These are phyloP conservation scores for Myxozyma kluyveri DNA, from an alignment of 805 yeast species.

Conservation along the genomic window DNA sequence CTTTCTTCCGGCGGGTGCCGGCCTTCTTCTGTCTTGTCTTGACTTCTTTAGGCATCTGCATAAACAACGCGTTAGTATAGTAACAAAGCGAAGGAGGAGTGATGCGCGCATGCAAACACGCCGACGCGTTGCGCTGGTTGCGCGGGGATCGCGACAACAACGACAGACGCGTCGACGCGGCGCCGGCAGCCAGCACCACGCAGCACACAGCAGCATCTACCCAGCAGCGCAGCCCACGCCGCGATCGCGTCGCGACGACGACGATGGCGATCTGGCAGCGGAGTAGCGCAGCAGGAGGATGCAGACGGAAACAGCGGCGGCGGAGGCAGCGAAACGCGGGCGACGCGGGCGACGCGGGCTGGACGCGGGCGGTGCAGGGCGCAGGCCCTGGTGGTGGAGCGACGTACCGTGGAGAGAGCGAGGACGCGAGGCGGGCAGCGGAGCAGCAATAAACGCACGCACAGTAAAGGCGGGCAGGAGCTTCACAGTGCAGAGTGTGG, in stretches of 20 bases:
- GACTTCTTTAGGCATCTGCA: slow-evolving; percentile 32
- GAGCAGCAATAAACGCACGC: slow-evolving; percentile 1
- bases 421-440: neutral
- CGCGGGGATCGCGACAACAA: no score
- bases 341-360: no score
- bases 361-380: neutral
- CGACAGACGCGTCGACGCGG: no score
- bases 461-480: neutral
- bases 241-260: no score
- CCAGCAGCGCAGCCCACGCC: no score
- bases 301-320: neutral
- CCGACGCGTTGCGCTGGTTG: slow-evolving; percentile 12
- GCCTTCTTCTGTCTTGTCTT: slow-evolving; percentile 29
- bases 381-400: slow-evolving; percentile 2
- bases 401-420: neutral
- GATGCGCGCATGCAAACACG: no score
- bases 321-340: slow-evolving; percentile 1
- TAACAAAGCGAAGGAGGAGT: no score
- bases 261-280: no score
- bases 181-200: no score
- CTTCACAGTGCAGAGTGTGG: slow-evolving; percentile 3
- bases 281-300: no score
- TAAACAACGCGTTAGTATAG: no score
- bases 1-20: slow-evolving; percentile 32
- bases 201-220: no score